Base-by-base conservation (phyloP, 192 early-diverging fungal genomes). In the Oehlia diaphana region DNA sequence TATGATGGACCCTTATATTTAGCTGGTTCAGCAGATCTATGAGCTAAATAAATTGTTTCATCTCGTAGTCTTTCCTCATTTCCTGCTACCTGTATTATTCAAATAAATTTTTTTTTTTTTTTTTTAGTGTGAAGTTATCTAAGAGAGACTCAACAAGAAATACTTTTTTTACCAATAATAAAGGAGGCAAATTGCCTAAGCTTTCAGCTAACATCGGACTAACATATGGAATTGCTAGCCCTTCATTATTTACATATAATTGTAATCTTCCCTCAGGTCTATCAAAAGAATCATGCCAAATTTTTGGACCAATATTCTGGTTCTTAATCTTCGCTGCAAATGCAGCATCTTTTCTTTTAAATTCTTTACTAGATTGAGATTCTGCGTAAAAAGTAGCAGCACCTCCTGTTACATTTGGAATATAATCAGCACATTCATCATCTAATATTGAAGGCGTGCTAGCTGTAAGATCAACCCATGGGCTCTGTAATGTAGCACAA, bases 31-130 rank as follows among this genome's bases (percentile, higher is more conserved):
- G 81, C 68, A 65, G 35, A 37, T 37, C 35, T 37, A 67, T 80
- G 74, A 16, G 80, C 79, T 70, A 84, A 80, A 23, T 85, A 86
- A 71, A 90, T 83, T 21, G 81, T 47, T 72, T 90, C 89, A 71
- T 90, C 89, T 13, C 86, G 74, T 21, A 90, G 62, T 72, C 84
- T 70, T 66, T 90, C 89, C 1, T 83, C 85, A 49, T 82, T 74
- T 21, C 89, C 89, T 7, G 81, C 72, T 73, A 86, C 81, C 86
- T 87, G 77, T 28, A 76, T 9, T 42, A 0, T 42, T 8, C 6
- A 37, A 37, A 2, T 3, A 37, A 37, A 37, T 37, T 26, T 26
- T 26, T n/a, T n/a, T n/a, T n/a, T n/a, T n/a, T 0, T 0, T 39
- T 68, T 9, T 28, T 16, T 1, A n/a, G 10, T 19, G 26, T 7